Conservation (phyloP, 306 rosid genomes). For the Cucurbita pepo region DNA sequence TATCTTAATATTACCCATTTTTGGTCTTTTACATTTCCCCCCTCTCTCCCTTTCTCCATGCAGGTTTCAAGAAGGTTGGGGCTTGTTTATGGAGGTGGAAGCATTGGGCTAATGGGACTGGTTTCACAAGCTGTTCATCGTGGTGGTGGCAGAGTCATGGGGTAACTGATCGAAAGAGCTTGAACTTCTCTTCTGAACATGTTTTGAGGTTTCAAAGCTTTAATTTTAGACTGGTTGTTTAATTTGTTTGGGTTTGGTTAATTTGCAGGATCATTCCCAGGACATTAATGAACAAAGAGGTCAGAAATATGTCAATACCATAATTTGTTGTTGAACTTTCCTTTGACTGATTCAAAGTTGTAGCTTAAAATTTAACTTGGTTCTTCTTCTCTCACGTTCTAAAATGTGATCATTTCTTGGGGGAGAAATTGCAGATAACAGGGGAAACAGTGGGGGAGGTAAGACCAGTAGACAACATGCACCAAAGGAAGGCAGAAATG, state of each 20-base stretch:
- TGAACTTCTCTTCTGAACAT: neutral
- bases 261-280: slow-evolving; percentile 32
- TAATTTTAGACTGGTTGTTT: neutral
- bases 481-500: slow-evolving; percentile 58
- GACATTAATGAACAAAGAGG: slow-evolving; percentile 37
- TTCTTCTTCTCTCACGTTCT: neutral
- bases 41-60: neutral
- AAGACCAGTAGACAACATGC: slow-evolving; percentile 41
- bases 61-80: slow-evolving; percentile 34
- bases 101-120: slow-evolving; percentile 46
- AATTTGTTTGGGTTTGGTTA: neutral
- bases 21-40: neutral
- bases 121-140: slow-evolving; percentile 40
- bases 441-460: slow-evolving; percentile 55
- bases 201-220: neutral
- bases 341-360: neutral
- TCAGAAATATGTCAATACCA: neutral
- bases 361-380: neutral
- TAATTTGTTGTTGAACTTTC: neutral
- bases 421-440: slow-evolving; percentile 17
- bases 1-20: neutral
- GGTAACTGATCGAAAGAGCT: slow-evolving; percentile 14
- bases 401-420: neutral
- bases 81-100: slow-evolving; percentile 51
- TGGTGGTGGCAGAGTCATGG: slow-evolving; percentile 42